These are phyloP conservation scores for Dothistroma pini DNA, from an alignment of 2,329 filamentous ascomycete genomes.

Conservation along the genomic window DNA sequence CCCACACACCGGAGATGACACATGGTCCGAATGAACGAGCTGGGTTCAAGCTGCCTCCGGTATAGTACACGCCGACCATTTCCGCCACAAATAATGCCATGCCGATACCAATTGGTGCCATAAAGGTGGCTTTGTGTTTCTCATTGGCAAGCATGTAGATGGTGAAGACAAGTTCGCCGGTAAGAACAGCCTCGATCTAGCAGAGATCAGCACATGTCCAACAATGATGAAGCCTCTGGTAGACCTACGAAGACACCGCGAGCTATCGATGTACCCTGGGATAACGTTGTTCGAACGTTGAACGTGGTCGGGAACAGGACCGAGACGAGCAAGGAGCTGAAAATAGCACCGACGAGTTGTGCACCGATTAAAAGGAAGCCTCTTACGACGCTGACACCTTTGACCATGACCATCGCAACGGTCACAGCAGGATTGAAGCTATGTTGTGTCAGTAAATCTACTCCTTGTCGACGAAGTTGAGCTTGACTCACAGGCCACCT, in stretches of 20 bases:
- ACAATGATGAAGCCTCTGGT: no score
- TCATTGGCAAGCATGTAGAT: constrained; percentile 42
- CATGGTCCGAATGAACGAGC: constrained; percentile 36
- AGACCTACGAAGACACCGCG: constrained; percentile 36
- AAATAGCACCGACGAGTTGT: constrained; percentile 39
- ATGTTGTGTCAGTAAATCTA: neutral
- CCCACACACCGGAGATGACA: constrained; percentile 25
- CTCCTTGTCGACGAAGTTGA: neutral
- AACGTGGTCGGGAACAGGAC: constrained; percentile 38
- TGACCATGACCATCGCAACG: constrained; percentile 31
- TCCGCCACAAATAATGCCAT: constrained; percentile 46
- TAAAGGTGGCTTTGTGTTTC: constrained; percentile 44
- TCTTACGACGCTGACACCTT: constrained; percentile 35
- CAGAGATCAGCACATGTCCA: neutral
- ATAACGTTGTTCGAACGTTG: constrained; percentile 36
- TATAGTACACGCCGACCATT: constrained; percentile 38
- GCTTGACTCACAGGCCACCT: constrained; percentile 31
- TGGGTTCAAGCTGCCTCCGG: constrained; percentile 38
- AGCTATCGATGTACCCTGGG: constrained; percentile 34
- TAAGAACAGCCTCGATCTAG: constrained; percentile 40
- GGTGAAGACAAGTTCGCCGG: constrained; percentile 40
- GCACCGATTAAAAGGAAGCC: constrained; percentile 35
- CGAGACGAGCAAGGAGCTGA: constrained; percentile 34
- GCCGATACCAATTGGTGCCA: constrained; percentile 49
- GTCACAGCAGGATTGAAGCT: constrained; percentile 38